Percentiles rank a stretch among this genome's conserved stretches.
Conservation (phyloP, 257 asterid genomes). For the Pogostemon cablin region DNA sequence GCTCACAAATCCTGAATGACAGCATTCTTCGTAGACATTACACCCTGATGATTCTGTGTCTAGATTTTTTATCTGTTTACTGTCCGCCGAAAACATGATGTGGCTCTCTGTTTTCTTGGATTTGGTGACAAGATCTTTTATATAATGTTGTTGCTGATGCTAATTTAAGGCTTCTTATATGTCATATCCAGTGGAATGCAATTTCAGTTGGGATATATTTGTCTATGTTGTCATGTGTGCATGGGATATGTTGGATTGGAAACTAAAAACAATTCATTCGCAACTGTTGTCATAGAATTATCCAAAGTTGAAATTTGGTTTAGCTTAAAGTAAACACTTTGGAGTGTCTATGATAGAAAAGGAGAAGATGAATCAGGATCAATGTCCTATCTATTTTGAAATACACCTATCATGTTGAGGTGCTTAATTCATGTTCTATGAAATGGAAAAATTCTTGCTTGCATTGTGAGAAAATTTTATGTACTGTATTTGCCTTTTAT, state of each 20-base stretch:
- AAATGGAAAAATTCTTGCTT: constrained; percentile 14
- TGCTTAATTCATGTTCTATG: constrained; percentile 16
- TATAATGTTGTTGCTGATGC: not conserved
- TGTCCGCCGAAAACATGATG: not conserved
- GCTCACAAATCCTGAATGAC: not conserved
- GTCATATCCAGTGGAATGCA: not conserved
- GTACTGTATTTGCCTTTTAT: constrained; percentile 3
- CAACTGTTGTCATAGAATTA: not conserved
- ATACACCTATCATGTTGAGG: constrained; percentile 6
- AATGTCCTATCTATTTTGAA: not conserved
- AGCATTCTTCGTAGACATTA: not conserved
- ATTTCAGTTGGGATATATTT: not conserved
- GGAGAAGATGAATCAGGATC: constrained; percentile 1
- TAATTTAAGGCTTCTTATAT: not conserved
- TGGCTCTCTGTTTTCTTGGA: not conserved
- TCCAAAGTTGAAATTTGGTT: constrained; percentile 9
- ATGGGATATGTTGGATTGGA: not conserved
- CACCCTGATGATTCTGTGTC: constrained; percentile 7
- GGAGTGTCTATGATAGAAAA: constrained; percentile 3
- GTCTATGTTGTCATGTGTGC: constrained; percentile 2
- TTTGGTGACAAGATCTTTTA: not conserved
- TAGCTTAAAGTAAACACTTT: not conserved
- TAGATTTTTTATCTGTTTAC: not conserved
- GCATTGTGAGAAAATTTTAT: not conserved
- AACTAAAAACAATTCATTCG: not conserved